phyloP scores from a whole-genome alignment of 1,284 basidiomycete species.

The Naganishia sp. region DNA sequence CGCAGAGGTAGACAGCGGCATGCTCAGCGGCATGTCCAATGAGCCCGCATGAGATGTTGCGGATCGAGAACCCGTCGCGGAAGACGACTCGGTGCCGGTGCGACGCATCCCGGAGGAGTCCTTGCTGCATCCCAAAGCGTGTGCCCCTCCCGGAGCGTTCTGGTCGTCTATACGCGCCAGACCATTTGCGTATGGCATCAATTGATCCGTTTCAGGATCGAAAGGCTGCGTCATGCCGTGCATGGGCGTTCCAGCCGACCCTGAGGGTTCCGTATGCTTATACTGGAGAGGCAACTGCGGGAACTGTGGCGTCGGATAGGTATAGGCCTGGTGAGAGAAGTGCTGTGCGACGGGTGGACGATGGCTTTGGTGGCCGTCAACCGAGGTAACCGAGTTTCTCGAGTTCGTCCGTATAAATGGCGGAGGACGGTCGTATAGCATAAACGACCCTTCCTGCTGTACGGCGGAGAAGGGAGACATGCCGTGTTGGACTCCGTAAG shows the following conservation, averaged over 20 bases:
- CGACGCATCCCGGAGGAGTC: neutral
- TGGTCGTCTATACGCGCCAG: neutral
- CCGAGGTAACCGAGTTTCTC: neutral
- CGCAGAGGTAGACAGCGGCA: constrained; percentile 8
- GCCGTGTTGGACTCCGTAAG: constrained; percentile 7
- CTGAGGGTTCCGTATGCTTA: constrained; percentile 1
- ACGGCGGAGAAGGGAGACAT: constrained; percentile 16
- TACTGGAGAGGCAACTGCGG: neutral
- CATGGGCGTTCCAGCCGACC: neutral
- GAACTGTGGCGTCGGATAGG: constrained; percentile 5
- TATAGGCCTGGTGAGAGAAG: neutral
- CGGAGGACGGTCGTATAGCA: constrained; percentile 10
- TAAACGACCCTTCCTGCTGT: constrained; percentile 12
- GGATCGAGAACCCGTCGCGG: neutral
- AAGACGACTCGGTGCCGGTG: neutral
- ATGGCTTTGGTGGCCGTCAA: neutral
- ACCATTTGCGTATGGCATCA: constrained; percentile 4
- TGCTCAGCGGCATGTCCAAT: constrained; percentile 12
- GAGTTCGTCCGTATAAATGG: neutral
- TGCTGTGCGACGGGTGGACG: neutral
- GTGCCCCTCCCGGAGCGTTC: neutral
- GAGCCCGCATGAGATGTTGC: neutral
- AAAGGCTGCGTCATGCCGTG: neutral
- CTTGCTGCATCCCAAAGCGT: neutral
- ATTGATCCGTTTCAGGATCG: neutral